These are phyloP conservation scores for Hemerocallis citrina DNA, from an alignment of 106 monocot genomes.

Conservation along the genomic window DNA sequence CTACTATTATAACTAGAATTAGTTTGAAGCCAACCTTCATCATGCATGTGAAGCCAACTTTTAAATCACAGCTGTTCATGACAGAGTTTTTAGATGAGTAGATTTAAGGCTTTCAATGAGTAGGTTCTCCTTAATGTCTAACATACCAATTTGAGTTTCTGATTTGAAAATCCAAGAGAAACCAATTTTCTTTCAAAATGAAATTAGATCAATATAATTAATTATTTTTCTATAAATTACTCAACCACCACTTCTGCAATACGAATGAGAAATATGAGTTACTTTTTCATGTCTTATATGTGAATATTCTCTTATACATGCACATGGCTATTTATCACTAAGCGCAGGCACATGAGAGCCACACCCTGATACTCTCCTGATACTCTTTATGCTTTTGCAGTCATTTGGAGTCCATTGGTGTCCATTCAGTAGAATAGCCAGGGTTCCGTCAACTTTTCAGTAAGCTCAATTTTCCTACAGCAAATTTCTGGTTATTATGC, in stretches of 20 bases:
- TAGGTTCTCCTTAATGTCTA: no score
- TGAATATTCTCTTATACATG: not conserved
- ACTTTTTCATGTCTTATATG: not conserved
- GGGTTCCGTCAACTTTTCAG: constrained; percentile 24
- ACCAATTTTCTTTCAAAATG: no score
- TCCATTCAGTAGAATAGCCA: constrained; percentile 25
- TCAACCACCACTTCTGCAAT: not conserved
- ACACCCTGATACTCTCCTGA: not conserved
- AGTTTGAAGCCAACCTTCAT: not conserved
- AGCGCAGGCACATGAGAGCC: no score
- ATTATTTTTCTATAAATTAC: not conserved
- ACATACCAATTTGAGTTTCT: no score
- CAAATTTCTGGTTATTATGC: no score
- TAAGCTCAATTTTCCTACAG: constrained; percentile 11
- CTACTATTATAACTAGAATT: not conserved
- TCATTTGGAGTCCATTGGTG: constrained; percentile 37
- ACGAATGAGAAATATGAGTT: not conserved
- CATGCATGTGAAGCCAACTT: not conserved
- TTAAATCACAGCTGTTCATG: not conserved
- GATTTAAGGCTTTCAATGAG: no score
- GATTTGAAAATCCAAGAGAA: no score
- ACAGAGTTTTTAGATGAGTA: no score
- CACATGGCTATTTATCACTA: not conserved
- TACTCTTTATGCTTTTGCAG: constrained; percentile 11
- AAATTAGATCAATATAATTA: not conserved